phyloP scores from a whole-genome alignment of 768 basidiomycete genomes.

The Naganishia vaughanmartiniae region DNA sequence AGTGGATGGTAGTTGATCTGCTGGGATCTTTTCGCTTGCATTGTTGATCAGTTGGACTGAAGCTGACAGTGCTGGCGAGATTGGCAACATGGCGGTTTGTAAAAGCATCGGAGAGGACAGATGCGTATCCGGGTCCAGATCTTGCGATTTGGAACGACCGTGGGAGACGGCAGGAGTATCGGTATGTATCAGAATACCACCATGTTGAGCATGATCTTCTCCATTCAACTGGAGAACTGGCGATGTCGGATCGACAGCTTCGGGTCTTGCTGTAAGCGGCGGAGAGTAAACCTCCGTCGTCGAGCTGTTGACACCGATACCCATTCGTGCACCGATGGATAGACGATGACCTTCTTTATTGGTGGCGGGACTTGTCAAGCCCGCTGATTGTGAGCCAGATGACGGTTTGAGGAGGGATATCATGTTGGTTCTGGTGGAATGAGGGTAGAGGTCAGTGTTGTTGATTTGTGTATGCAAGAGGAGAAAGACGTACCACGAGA shows the following conservation, averaged over 20 bases:
- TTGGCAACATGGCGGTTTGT: not conserved
- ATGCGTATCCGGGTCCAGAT: not conserved
- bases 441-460: not conserved
- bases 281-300: not conserved
- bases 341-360: not conserved
- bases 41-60: conserved; percentile 14
- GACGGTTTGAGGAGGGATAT: conserved; percentile 22
- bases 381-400: conserved; percentile 7
- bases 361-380: not conserved
- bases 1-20: conserved; percentile 11
- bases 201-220: not conserved
- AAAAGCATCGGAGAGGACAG: not conserved
- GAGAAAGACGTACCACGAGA: not conserved
- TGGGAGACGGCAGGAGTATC: not conserved
- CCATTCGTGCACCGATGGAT: conserved; percentile 9
- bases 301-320: conserved; percentile 5
- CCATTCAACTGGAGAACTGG: not conserved
- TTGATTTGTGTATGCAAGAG: not conserved
- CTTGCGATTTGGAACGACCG: not conserved
- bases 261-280: not conserved
- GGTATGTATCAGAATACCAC: conserved; percentile 3
- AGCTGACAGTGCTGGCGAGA: conserved; percentile 6
- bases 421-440: not conserved
- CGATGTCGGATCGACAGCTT: not conserved
- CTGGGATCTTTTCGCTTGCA: conserved; percentile 15